Evolutionary conservation across 169 alveolate species (phyloP).

Genomic region (Plasmodium reichenowi): DNA sequence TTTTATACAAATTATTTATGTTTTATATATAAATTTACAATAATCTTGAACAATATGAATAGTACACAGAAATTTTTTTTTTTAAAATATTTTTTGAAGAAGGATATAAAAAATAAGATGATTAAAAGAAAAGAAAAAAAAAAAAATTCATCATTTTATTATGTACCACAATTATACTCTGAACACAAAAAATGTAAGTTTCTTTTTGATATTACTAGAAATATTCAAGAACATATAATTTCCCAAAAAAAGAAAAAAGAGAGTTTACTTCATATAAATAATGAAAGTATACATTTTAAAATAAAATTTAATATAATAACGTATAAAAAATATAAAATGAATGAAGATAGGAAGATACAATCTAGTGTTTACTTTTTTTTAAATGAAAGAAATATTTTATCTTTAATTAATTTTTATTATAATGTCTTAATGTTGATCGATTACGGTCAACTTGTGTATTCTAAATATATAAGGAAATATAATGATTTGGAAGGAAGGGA

Average conservation of each 20-base stretch:
- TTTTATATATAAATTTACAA: not conserved
- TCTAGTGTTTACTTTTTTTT: constrained; percentile 14
- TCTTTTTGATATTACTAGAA: not conserved
- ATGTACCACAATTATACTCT: not conserved
- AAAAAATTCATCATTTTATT: not conserved
- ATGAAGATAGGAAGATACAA: not conserved
- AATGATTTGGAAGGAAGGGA: not conserved
- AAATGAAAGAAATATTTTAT: constrained; percentile 3
- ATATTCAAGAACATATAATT: not conserved
- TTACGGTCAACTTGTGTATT: too few relatives aligned
- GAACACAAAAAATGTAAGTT: not conserved
- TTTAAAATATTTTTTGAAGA: too few relatives aligned
- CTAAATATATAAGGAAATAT: too few relatives aligned
- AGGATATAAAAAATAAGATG: not conserved
- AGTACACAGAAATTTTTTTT: not conserved
- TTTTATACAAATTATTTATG: not conserved
- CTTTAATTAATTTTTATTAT: not conserved
- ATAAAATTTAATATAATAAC: constrained; percentile 1
- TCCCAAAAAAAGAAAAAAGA: not conserved
- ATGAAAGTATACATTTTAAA: not conserved
- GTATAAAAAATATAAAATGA: not conserved
- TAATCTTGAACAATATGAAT: not conserved
- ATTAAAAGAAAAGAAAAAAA: not conserved
- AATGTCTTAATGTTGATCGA: not conserved
- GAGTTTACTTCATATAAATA: not conserved